Percentiles rank a stretch among this genome's conserved stretches.
Conservation (phyloP, 2,329 filamentous ascomycete genomes). For the Neurospora sp. region DNA sequence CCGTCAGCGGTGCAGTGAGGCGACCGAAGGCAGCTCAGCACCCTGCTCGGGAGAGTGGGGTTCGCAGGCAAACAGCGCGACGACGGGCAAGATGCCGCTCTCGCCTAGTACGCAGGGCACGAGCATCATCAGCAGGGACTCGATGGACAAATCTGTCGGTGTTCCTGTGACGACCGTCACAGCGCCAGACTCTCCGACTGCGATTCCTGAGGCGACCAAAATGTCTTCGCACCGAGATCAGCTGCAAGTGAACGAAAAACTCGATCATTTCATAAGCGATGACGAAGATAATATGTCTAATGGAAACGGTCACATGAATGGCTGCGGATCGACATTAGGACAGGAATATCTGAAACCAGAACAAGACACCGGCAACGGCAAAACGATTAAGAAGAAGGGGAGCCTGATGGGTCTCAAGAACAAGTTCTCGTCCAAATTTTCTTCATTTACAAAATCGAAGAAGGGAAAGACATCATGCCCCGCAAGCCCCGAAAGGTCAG, state of each 20-base stretch:
- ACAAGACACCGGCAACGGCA: constrained; percentile 33
- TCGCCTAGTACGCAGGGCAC: constrained; percentile 58
- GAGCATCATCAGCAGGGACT: constrained; percentile 53
- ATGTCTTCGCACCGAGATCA: constrained; percentile 14
- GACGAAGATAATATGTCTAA: constrained; percentile 27
- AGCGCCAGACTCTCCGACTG: constrained; percentile 25
- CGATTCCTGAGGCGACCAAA: constrained; percentile 20
- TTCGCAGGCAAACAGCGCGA: constrained; percentile 53
- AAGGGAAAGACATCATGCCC: constrained; percentile 35
- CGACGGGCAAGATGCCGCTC: constrained; percentile 53
- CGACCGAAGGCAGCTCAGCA: constrained; percentile 50
- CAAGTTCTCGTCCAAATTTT: constrained; percentile 12
- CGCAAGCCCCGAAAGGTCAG: constrained; percentile 13
- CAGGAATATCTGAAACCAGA: constrained; percentile 23
- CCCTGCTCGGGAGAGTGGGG: constrained; percentile 50
- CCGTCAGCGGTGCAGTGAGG: constrained; percentile 50
- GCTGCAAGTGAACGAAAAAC: constrained; percentile 12
- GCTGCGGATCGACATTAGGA: not conserved
- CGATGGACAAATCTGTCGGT: constrained; percentile 39
- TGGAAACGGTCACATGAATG: constrained; percentile 4
- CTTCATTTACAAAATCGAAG: constrained; percentile 28
- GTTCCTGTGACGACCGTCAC: constrained; percentile 32
- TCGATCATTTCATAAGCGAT: constrained; percentile 18
- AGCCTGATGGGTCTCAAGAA: constrained; percentile 53
- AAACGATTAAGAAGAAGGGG: constrained; percentile 49